These are phyloP conservation scores for Fraxinus quadrangulata DNA, from an alignment of 257 asterid species.

Conservation along the genomic window DNA sequence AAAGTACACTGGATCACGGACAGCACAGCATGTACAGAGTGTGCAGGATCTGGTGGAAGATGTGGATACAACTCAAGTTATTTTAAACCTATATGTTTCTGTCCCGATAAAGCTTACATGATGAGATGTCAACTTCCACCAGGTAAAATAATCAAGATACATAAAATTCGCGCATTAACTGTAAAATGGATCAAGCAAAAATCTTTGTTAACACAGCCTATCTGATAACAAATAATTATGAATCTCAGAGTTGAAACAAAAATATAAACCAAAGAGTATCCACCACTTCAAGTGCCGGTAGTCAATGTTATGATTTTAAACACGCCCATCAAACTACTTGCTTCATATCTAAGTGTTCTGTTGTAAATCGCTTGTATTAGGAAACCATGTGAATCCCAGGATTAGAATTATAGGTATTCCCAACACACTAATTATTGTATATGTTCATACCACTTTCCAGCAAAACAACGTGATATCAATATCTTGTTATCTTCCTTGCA, in stretches of 20 bases:
- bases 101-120: slow-evolving; percentile 1
- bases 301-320: background rate
- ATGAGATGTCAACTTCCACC: background rate
- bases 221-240: background rate
- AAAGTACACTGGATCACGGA: background rate
- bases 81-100: slow-evolving; percentile 5
- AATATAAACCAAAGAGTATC: background rate
- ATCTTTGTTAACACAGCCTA: background rate
- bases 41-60: background rate
- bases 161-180: background rate
- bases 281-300: background rate
- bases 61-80: background rate
- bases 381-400: background rate
- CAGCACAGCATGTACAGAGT: background rate
- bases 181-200: background rate
- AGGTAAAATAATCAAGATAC: background rate
- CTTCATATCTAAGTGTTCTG: background rate
- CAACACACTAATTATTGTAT: background rate
- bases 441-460: background rate
- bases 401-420: background rate
- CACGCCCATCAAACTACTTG: background rate
- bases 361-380: background rate
- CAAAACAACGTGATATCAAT: background rate
- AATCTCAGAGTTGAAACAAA: background rate
- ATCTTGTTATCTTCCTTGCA: background rate